phyloP scores from a whole-genome alignment of 768 basidiomycete species.

The Tulasnella sp. region DNA sequence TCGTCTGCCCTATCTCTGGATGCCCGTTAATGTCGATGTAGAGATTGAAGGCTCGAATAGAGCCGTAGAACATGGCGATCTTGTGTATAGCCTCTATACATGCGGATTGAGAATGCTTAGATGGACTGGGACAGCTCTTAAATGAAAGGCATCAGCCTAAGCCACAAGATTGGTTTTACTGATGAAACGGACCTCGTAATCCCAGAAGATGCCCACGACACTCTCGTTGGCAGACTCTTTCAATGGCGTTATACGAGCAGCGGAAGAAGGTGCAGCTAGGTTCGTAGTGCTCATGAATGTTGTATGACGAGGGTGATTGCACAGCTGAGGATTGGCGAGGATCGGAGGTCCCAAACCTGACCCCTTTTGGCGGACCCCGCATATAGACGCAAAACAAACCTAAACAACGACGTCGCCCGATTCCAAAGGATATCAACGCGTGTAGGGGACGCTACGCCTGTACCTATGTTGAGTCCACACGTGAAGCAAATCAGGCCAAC shows the following conservation, averaged over 20 bases:
- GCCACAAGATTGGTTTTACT: too few relatives aligned
- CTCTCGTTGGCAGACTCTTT: neutral
- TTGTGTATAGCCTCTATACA: neutral
- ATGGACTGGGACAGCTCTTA: neutral
- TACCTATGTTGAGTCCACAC: too few relatives aligned
- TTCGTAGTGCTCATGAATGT: neutral
- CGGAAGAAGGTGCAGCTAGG: neutral
- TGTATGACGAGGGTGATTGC: neutral
- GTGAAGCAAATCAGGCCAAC: too few relatives aligned
- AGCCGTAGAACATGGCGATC: neutral
- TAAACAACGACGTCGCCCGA: neutral
- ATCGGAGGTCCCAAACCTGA: neutral
- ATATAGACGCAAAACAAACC: neutral
- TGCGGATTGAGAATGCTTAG: neutral
- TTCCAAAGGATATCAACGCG: too few relatives aligned
- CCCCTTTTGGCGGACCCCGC: neutral
- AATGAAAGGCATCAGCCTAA: too few relatives aligned
- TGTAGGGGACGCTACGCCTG: too few relatives aligned
- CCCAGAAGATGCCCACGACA: neutral
- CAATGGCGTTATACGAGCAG: neutral
- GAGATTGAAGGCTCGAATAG: neutral
- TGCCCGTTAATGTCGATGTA: neutral
- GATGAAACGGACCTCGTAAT: neutral
- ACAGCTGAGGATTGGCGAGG: neutral
- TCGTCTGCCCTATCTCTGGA: neutral